phyloP scores from a whole-genome alignment of 2,329 filamentous ascomycete genomes.

The Xylaria sp. region DNA sequence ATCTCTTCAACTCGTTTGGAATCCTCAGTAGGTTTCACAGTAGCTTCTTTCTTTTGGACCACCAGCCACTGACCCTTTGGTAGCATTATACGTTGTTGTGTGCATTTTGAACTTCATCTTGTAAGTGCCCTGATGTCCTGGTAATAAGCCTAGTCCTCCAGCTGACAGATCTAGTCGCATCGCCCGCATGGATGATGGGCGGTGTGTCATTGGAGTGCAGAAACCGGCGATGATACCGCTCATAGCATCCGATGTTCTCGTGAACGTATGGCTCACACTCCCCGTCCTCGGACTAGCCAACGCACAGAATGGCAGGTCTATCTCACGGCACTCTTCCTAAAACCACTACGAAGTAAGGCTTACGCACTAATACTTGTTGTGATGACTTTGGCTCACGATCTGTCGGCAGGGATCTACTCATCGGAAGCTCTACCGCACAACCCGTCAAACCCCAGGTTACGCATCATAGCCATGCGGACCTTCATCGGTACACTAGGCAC shows the following conservation, averaged over 20 bases:
- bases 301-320: conserved; percentile 47
- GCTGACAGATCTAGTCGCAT: conserved; percentile 50
- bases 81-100: conserved; percentile 48
- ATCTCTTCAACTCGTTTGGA: conserved; percentile 63
- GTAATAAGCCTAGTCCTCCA: conserved; percentile 1
- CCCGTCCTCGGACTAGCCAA: not conserved
- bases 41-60: not conserved
- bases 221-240: conserved; percentile 62
- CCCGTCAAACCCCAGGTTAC: conserved; percentile 47
- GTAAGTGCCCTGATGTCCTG: conserved; percentile 42
- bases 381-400: not conserved
- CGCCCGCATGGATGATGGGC: conserved; percentile 54
- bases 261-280: conserved; percentile 49
- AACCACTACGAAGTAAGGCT: conserved; percentile 57
- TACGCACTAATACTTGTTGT: too few species aligned
- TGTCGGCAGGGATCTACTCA: conserved; percentile 52
- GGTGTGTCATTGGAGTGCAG: conserved; percentile 66
- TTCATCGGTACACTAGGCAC: conserved; percentile 62
- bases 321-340: conserved; percentile 63
- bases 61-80: conserved; percentile 16
- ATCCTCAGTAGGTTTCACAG: conserved; percentile 48
- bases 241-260: conserved; percentile 61
- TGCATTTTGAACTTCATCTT: conserved; percentile 63
- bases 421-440: conserved; percentile 52
- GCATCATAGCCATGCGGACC: conserved; percentile 58